Conservation (phyloP, 148 eudicot species). For the Diospyros kaki region DNA sequence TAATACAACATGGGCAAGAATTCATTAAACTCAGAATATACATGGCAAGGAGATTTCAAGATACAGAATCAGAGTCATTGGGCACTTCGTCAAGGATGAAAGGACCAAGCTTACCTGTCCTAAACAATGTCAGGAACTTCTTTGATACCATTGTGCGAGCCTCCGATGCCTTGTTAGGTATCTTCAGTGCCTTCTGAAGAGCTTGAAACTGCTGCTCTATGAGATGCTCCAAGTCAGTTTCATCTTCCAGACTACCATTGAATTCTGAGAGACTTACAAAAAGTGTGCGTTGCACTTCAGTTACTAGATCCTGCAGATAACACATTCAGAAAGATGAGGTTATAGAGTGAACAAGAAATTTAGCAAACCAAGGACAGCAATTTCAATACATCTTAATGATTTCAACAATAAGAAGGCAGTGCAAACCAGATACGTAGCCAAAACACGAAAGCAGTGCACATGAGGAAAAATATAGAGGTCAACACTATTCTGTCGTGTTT, state of each 20-base stretch:
- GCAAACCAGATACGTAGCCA: no score
- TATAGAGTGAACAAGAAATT: no score
- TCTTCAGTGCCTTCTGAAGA: constrained; percentile 75
- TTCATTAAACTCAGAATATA: not conserved
- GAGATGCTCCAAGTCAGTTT: constrained; percentile 60
- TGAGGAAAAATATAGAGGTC: no score
- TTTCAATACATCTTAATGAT: no score
- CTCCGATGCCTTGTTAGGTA: constrained; percentile 73
- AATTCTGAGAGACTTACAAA: constrained; percentile 48
- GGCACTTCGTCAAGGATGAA: constrained; percentile 98
- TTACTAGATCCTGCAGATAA: constrained; percentile 58
- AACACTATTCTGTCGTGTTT: no score
- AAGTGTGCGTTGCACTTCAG: constrained; percentile 60
- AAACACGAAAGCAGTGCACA: no score
- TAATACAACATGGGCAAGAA: not conserved
- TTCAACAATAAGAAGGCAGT: no score
- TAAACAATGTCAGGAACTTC: constrained; percentile 77
- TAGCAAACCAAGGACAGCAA: no score
- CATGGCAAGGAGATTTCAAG: not conserved
- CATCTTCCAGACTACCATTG: constrained; percentile 64
- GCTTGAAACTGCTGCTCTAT: constrained; percentile 79
- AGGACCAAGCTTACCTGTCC: constrained; percentile 89
- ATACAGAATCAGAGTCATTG: constrained; percentile 15
- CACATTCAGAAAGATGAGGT: not conserved
- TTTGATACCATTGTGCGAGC: constrained; percentile 72